Percentiles rank a stretch among this genome's conserved stretches.
Evolutionary conservation across 176 grass and related monocot species (phyloP).

Genomic region (Avena sativa): DNA sequence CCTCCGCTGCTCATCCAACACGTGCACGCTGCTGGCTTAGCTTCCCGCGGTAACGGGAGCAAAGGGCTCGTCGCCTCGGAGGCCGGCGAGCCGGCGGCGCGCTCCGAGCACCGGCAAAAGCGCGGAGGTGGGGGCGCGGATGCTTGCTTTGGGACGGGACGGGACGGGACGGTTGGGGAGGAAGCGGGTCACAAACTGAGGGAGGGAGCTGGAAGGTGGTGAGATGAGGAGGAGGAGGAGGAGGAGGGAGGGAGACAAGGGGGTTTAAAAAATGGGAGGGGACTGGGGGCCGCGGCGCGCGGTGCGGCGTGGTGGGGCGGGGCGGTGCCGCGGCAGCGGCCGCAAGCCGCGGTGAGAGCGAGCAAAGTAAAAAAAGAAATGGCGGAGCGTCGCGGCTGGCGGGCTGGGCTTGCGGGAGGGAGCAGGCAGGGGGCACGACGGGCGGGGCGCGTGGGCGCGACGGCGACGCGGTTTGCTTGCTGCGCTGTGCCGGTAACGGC

Average conservation of each 20-base stretch:
- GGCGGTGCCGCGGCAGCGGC: constrained; percentile 26
- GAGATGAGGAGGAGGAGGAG: background rate
- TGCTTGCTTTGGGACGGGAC: background rate
- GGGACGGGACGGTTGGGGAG: background rate
- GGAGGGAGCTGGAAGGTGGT: background rate
- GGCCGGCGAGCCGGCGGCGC: background rate
- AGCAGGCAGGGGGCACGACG: background rate
- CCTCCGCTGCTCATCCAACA: background rate
- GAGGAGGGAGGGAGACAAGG: constrained; percentile 30
- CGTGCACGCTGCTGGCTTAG: background rate
- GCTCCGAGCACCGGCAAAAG: background rate
- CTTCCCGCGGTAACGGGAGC: background rate
- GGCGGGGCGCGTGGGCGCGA: constrained; percentile 9
- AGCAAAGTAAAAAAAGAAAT: constrained; percentile 9
- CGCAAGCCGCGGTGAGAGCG: background rate
- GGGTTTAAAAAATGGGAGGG: constrained; percentile 40
- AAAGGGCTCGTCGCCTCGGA: background rate
- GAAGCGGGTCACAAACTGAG: background rate
- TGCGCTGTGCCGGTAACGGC: constrained; percentile 9
- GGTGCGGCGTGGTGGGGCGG: constrained; percentile 34
- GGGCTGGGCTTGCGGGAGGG: background rate
- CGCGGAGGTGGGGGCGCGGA: background rate
- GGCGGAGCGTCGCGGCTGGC: background rate
- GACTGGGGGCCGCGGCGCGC: background rate
- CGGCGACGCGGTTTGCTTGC: background rate